A percentile compares a stretch with the other conserved stretches of the same genome.
Conservation (phyloP, 345 rosid species). For the Hirschfeldia incana region DNA sequence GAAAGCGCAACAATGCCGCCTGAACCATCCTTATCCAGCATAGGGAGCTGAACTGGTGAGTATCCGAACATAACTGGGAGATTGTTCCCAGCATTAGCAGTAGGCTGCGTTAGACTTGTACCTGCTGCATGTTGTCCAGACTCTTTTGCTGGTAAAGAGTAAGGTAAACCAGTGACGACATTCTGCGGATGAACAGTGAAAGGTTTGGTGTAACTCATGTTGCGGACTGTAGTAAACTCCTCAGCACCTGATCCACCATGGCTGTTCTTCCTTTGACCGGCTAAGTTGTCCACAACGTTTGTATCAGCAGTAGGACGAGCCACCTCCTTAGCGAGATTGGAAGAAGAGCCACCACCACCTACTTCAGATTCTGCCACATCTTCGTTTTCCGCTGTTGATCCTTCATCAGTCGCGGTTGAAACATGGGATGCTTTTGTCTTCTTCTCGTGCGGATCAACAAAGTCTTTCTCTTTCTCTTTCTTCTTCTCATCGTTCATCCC, state of each 20-base stretch:
- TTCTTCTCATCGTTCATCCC: slow-evolving; percentile 61
- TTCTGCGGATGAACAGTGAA: slow-evolving; percentile 54
- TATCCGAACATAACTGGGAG: slow-evolving; percentile 76
- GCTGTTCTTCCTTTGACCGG: slow-evolving; percentile 38
- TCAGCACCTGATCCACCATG: slow-evolving; percentile 42
- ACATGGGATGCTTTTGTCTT: slow-evolving; percentile 68
- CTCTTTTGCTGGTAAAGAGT: slow-evolving; percentile 46
- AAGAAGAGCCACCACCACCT: slow-evolving; percentile 75
- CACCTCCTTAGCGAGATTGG: slow-evolving; percentile 62
- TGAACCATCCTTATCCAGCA: slow-evolving; percentile 74
- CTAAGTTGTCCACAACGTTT: slow-evolving; percentile 37
- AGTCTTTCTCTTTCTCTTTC: slow-evolving; percentile 50
- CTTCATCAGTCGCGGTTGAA: slow-evolving; percentile 78
- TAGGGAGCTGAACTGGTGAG: slow-evolving; percentile 80
- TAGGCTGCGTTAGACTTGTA: slow-evolving; percentile 50
- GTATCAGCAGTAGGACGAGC: slow-evolving; percentile 51
- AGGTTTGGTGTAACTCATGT: slow-evolving; percentile 51
- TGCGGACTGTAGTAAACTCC: slow-evolving; percentile 58
- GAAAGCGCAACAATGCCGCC: slow-evolving; percentile 63
- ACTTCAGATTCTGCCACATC: slow-evolving; percentile 95
- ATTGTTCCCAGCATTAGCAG: slow-evolving; percentile 58
- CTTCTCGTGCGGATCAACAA: slow-evolving; percentile 52
- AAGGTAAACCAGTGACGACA: slow-evolving; percentile 47
- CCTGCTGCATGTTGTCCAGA: slow-evolving; percentile 45
- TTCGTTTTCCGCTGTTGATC: slow-evolving; percentile 90